phyloP scores from a whole-genome alignment of 208 protist species.

The Entamoeba moshkovskii region DNA sequence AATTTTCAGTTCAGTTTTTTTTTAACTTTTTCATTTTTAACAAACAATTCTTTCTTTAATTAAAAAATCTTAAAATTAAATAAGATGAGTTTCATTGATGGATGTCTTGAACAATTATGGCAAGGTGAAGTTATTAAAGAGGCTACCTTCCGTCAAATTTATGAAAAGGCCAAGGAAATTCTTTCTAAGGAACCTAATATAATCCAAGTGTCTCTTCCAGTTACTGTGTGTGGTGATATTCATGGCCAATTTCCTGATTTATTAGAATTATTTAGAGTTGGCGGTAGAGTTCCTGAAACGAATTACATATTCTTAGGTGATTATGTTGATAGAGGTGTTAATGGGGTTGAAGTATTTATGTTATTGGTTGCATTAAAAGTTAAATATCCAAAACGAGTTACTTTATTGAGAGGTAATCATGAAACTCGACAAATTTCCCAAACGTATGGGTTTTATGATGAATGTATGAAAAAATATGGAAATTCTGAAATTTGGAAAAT shows the following conservation, averaged over 20 bases:
- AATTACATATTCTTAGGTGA: conserved; percentile 36
- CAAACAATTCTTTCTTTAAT: too few species aligned
- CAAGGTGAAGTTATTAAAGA: neutral
- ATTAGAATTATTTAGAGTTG: conserved; percentile 77
- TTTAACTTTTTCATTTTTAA: too few species aligned
- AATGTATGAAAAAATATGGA: conserved; percentile 30
- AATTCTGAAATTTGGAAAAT: conserved; percentile 23
- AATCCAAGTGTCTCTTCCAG: conserved; percentile 63
- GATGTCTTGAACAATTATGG: neutral
- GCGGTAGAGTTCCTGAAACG: conserved; percentile 39
- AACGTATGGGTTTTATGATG: conserved; percentile 38
- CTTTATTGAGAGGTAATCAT: conserved; percentile 35
- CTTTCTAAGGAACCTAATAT: conserved; percentile 78
- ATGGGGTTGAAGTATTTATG: conserved; percentile 80
- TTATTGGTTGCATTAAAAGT: conserved; percentile 77
- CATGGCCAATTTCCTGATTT: conserved; percentile 71
- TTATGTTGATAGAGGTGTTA: conserved; percentile 49
- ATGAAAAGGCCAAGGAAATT: conserved; percentile 44
- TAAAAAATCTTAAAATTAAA: neutral
- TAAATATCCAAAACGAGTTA: conserved; percentile 25
- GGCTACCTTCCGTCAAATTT: neutral
- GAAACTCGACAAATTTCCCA: conserved; percentile 36
- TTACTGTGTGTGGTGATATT: conserved; percentile 78
- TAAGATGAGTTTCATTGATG: neutral
- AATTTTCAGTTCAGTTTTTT: neutral